Evolutionary conservation across 2,329 filamentous ascomycete genomes (phyloP).

Genomic region (Graphilbum ipis-grandicollis): DNA sequence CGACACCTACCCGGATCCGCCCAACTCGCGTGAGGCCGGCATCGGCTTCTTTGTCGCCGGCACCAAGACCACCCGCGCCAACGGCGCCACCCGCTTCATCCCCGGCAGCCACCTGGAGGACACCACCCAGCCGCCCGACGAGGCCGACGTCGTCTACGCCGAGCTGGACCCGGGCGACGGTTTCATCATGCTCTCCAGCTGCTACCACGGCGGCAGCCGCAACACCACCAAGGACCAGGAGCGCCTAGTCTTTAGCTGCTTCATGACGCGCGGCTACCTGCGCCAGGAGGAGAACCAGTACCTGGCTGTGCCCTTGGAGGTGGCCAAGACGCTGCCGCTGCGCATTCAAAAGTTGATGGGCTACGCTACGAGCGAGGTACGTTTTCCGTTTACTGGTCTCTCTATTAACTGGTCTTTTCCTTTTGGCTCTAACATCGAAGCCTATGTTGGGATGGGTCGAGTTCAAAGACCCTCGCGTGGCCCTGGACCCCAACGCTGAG

Average conservation of each 20-base stretch:
- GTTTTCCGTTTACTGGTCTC: slow-evolving; percentile 16
- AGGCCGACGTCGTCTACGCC: slow-evolving; percentile 6
- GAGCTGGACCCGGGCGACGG: slow-evolving; percentile 11
- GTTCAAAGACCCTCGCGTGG: neutral
- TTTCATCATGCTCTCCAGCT: slow-evolving; percentile 10
- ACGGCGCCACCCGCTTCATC: slow-evolving; percentile 19
- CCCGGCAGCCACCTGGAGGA: slow-evolving; percentile 19
- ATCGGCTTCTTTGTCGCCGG: slow-evolving; percentile 18
- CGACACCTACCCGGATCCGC: neutral
- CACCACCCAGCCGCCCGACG: slow-evolving; percentile 9
- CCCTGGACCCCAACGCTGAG: neutral
- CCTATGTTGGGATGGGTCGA: neutral
- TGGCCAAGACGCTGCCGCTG: neutral
- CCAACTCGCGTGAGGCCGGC: slow-evolving; percentile 9
- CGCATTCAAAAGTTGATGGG: slow-evolving; percentile 11
- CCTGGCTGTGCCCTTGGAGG: slow-evolving; percentile 10
- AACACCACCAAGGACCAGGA: slow-evolving; percentile 12
- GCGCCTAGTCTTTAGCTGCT: slow-evolving; percentile 3
- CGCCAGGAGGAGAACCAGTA: slow-evolving; percentile 11
- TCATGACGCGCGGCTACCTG: slow-evolving; percentile 4
- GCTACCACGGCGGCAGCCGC: slow-evolving; percentile 12
- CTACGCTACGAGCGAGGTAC: slow-evolving; percentile 29
- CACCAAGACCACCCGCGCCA: slow-evolving; percentile 12
- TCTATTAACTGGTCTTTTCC: too few relatives aligned
- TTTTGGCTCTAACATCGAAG: too few relatives aligned